Evolutionary conservation across 805 yeast genomes (phyloP).

Genomic region (Sungouiella blattae): DNA sequence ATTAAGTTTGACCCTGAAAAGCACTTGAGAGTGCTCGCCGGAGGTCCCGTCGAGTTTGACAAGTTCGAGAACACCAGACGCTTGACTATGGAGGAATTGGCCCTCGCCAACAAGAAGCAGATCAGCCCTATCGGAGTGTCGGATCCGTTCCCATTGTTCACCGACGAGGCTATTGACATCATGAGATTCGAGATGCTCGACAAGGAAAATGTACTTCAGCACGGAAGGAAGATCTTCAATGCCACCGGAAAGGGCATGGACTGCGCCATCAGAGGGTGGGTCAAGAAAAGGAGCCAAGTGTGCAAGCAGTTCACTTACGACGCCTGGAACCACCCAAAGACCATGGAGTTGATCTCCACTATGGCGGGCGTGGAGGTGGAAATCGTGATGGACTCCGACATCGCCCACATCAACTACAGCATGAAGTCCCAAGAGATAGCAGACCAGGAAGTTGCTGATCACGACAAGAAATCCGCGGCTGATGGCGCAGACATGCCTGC

Average conservation of each 20-base stretch:
- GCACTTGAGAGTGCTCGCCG: constrained; percentile 30
- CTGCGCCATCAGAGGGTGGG: constrained; percentile 50
- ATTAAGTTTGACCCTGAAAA: constrained; percentile 33
- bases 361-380: constrained; percentile 61
- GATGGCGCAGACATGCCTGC: constrained; percentile 45
- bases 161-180: constrained; percentile 55
- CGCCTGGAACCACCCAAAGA: constrained; percentile 60
- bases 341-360: constrained; percentile 48
- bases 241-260: constrained; percentile 48
- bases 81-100: constrained; percentile 49
- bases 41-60: constrained; percentile 23
- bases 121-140: constrained; percentile 55
- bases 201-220: constrained; percentile 42
- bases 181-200: constrained; percentile 55
- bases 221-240: constrained; percentile 39
- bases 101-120: constrained; percentile 42
- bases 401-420: constrained; percentile 51
- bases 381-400: constrained; percentile 55
- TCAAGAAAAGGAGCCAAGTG: constrained; percentile 27
- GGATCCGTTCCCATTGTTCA: constrained; percentile 59
- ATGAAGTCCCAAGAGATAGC: constrained; percentile 38
- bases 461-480: constrained; percentile 8
- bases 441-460: constrained; percentile 21
- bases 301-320: constrained; percentile 49
- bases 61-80: constrained; percentile 33